Evolutionary conservation across 2,329 filamentous ascomycete genomes (phyloP).

Genomic region (Elsinoe fawcettii): DNA sequence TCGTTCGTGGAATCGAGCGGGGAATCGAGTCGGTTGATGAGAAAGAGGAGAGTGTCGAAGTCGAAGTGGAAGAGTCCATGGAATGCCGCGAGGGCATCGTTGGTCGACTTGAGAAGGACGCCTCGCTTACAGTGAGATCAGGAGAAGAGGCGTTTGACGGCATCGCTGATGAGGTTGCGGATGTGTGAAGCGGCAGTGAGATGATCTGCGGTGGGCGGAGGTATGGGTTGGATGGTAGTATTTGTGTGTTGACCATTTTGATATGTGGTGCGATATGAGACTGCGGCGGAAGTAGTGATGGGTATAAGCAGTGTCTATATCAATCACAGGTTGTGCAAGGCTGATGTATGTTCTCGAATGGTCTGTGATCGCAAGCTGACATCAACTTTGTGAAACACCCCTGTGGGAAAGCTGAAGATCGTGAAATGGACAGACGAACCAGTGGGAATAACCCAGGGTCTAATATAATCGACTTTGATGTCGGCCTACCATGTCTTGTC

Average conservation of each 20-base stretch:
- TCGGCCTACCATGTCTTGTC: neutral
- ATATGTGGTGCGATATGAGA: neutral
- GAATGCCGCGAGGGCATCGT: conserved; percentile 12
- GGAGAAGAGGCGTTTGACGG: conserved; percentile 8
- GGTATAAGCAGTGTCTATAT: neutral
- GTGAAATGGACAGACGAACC: neutral
- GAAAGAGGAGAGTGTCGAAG: conserved; percentile 8
- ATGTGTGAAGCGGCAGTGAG: conserved; percentile 5
- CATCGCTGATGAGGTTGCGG: neutral
- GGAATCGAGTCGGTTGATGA: conserved; percentile 3
- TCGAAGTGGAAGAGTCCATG: conserved; percentile 12
- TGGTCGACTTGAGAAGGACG: neutral
- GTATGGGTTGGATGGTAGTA: neutral
- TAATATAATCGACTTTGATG: neutral
- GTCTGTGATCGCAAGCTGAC: conserved; percentile 2
- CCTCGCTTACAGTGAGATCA: neutral
- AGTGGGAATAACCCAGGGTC: neutral
- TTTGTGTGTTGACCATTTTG: conserved; percentile 13
- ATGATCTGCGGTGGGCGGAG: conserved; percentile 14
- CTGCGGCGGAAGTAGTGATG: neutral
- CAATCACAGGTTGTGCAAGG: neutral
- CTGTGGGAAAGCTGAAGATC: conserved; percentile 2
- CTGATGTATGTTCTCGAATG: conserved; percentile 8
- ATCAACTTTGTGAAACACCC: neutral
- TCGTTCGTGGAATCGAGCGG: conserved; percentile 3